Conservation (phyloP, 1,284 basidiomycete species). For the Megacollybia platyphylla region DNA sequence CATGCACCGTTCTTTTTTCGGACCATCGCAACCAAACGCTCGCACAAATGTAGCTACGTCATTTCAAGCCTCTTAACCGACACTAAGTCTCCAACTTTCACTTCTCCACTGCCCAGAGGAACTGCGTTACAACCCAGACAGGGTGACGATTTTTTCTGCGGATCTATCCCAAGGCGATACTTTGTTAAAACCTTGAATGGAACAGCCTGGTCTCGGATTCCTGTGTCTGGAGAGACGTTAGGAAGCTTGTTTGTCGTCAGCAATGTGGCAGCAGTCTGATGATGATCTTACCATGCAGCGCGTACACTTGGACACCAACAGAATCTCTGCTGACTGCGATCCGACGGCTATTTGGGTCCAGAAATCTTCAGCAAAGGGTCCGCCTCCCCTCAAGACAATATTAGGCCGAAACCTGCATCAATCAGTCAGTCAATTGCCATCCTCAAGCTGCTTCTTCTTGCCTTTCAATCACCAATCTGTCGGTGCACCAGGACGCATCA, state of each 20-base stretch:
- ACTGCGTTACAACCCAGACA: constrained; percentile 48
- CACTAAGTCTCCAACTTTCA: constrained; percentile 8
- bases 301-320: constrained; percentile 52
- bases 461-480: constrained; percentile 49
- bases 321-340: constrained; percentile 24
- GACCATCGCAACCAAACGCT: not conserved
- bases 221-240: constrained; percentile 54
- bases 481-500: constrained; percentile 40
- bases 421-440: constrained; percentile 2
- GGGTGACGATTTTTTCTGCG: constrained; percentile 28
- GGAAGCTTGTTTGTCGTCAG: constrained; percentile 35
- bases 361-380: constrained; percentile 33
- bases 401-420: constrained; percentile 56
- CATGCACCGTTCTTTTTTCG: not conserved
- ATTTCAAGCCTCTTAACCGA: constrained; percentile 5
- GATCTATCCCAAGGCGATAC: constrained; percentile 46
- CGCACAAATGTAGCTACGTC: not conserved
- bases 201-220: constrained; percentile 55
- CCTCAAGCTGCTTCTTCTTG: constrained; percentile 13
- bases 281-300: constrained; percentile 51
- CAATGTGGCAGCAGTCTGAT: constrained; percentile 2
- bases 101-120: constrained; percentile 5
- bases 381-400: constrained; percentile 48
- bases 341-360: constrained; percentile 47
- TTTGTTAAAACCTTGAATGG: constrained; percentile 65